phyloP scores from a whole-genome alignment of 1,284 basidiomycete species.

The Coniferiporia sulphurascens region DNA sequence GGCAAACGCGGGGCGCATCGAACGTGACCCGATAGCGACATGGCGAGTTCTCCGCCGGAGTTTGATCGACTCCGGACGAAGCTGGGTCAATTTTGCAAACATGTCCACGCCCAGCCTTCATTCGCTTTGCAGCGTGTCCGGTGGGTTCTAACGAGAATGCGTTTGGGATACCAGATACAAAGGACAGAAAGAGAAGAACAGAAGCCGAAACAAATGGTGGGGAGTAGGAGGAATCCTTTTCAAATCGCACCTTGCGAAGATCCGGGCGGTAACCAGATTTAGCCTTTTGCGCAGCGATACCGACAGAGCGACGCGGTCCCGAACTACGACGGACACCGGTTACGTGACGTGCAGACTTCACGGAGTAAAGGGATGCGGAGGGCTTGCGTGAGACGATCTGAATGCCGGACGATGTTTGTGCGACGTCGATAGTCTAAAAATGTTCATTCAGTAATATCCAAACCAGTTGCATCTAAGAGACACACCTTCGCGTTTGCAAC shows the following conservation, averaged over 20 bases:
- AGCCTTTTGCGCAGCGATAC: slow-evolving; percentile 62
- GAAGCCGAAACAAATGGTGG: slow-evolving; percentile 15
- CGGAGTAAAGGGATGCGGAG: slow-evolving; percentile 52
- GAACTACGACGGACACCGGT: slow-evolving; percentile 65
- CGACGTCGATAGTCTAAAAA: slow-evolving; percentile 61
- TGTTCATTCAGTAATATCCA: slow-evolving; percentile 1
- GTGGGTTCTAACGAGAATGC: slow-evolving; percentile 27
- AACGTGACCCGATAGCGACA: slow-evolving; percentile 63
- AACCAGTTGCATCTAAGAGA: neutral
- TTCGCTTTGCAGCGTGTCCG: slow-evolving; percentile 46
- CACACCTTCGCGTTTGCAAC: slow-evolving; percentile 77
- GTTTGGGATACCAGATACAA: slow-evolving; percentile 50
- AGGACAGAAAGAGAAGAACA: slow-evolving; percentile 40
- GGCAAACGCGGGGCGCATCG: slow-evolving; percentile 52
- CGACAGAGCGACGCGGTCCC: slow-evolving; percentile 69
- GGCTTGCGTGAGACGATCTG: slow-evolving; percentile 68
- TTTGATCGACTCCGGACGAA: slow-evolving; percentile 14
- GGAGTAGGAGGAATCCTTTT: neutral
- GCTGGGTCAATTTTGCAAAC: slow-evolving; percentile 23
- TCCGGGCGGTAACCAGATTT: slow-evolving; percentile 81
- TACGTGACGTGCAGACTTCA: slow-evolving; percentile 44
- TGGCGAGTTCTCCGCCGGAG: slow-evolving; percentile 39
- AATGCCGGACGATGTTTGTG: slow-evolving; percentile 55
- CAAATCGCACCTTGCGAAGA: slow-evolving; percentile 68
- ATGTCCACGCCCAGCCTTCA: slow-evolving; percentile 57